These are phyloP conservation scores for Strobilomyces dryophilus DNA, from an alignment of 768 basidiomycete species.

Conservation along the genomic window DNA sequence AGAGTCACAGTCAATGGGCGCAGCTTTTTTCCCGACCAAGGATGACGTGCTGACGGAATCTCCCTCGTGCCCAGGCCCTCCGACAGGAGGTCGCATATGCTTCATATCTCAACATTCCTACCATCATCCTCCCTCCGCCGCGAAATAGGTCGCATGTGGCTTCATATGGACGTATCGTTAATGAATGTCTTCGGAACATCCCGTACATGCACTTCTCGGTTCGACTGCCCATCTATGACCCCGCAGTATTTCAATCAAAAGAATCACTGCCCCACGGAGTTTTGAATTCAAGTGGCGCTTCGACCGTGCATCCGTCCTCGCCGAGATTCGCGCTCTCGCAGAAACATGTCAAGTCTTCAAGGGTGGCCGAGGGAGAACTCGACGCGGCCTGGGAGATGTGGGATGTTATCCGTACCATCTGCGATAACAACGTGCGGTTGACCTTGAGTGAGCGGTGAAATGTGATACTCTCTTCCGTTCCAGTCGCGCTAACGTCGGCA, in stretches of 20 bases:
- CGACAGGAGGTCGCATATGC: conserved; percentile 92
- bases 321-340: conserved; percentile 23
- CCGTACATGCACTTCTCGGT: conserved; percentile 80
- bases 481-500: conserved; percentile 32
- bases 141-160: conserved; percentile 78
- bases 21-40: conserved; percentile 5
- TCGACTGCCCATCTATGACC: conserved; percentile 79
- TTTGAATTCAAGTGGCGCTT: conserved; percentile 25
- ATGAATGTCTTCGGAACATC: conserved; percentile 64
- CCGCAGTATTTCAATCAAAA: conserved; percentile 49
- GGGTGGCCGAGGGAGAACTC: conserved; percentile 51
- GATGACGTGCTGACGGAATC: conserved; percentile 11
- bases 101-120: conserved; percentile 83
- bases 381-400: conserved; percentile 97
- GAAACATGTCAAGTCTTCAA: conserved; percentile 25
- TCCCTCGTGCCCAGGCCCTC: conserved; percentile 58
- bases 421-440: conserved; percentile 74
- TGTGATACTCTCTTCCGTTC: not conserved
- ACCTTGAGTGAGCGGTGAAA: conserved; percentile 67
- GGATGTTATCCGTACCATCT: conserved; percentile 90
- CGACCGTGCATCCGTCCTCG: conserved; percentile 17
- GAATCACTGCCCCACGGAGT: conserved; percentile 27
- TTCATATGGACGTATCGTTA: conserved; percentile 91
- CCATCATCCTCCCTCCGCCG: conserved; percentile 86
- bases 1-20: conserved; percentile 16